These are phyloP conservation scores for Trametes sp. DNA, from an alignment of 1,284 basidiomycete species.

Conservation along the genomic window DNA sequence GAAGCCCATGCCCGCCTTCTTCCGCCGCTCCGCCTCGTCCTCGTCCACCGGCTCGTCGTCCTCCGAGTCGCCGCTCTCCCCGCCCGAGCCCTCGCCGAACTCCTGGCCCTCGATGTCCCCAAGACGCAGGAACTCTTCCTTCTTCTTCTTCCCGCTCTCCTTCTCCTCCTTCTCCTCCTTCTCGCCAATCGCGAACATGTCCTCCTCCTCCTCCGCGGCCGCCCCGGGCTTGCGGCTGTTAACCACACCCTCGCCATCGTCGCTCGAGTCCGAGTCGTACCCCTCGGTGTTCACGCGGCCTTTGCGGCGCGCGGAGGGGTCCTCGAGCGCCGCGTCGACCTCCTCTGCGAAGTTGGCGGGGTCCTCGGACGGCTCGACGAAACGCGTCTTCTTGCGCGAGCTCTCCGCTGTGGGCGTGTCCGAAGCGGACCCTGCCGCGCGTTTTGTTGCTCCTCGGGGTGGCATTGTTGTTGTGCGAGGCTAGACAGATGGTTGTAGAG, in stretches of 20 bases:
- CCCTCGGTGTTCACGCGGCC: conserved; percentile 84
- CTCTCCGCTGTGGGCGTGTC: conserved; percentile 42
- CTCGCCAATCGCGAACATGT: conserved; percentile 86
- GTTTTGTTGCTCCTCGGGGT: conserved; percentile 60
- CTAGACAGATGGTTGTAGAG: not conserved
- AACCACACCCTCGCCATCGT: conserved; percentile 92
- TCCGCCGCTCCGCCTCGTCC: conserved; percentile 75
- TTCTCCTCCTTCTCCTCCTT: conserved; percentile 59
- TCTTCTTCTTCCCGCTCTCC: conserved; percentile 62
- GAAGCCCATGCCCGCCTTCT: conserved; percentile 91
- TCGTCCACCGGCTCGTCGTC: conserved; percentile 76
- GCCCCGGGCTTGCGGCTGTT: conserved; percentile 69
- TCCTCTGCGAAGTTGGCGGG: conserved; percentile 77
- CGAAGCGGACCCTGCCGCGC: conserved; percentile 54
- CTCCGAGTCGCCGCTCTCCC: conserved; percentile 51
- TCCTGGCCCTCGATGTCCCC: conserved; percentile 97
- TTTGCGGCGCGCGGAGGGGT: conserved; percentile 62
- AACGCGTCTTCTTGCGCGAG: conserved; percentile 78
- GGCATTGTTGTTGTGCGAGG: conserved; percentile 48
- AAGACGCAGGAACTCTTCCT: conserved; percentile 81
- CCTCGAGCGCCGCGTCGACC: conserved; percentile 76
- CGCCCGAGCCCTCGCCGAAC: conserved; percentile 70
- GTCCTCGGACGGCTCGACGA: conserved; percentile 79
- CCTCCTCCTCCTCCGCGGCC: conserved; percentile 73
- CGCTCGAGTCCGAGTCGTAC: conserved; percentile 93